phyloP scores from a whole-genome alignment of 2,329 filamentous ascomycete genomes.

The Tolypocladium amazonense region DNA sequence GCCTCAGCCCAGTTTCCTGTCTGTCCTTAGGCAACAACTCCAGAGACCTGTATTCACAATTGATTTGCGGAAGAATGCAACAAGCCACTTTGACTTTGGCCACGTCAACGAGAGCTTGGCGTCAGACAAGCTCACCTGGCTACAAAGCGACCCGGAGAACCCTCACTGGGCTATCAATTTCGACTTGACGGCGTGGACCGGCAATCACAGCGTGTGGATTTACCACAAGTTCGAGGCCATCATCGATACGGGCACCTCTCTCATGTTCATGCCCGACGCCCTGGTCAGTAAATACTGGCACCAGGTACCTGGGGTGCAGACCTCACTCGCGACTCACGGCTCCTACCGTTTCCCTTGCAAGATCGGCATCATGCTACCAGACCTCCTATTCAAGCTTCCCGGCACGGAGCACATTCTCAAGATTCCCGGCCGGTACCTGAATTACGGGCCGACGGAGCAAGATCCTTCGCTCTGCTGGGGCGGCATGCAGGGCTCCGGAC shows the following conservation, averaged over 20 bases:
- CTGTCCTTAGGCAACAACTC: constrained; percentile 30
- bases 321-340: constrained; percentile 40
- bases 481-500: constrained; percentile 53
- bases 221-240: constrained; percentile 41
- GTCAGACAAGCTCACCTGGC: constrained; percentile 31
- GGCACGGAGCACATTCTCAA: constrained; percentile 36
- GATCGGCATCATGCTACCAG: constrained; percentile 40
- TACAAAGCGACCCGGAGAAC: constrained; percentile 19
- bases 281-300: constrained; percentile 51
- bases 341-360: constrained; percentile 50
- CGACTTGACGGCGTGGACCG: constrained; percentile 29
- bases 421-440: constrained; percentile 44
- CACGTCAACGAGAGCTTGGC: constrained; percentile 30
- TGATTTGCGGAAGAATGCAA: constrained; percentile 36
- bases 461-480: constrained; percentile 56
- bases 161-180: constrained; percentile 36
- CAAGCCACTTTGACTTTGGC: constrained; percentile 42
- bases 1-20: constrained; percentile 31
- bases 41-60: constrained; percentile 34
- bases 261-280: constrained; percentile 48
- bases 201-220: constrained; percentile 39
- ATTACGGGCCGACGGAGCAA: constrained; percentile 39
- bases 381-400: constrained; percentile 43
- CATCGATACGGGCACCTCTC: constrained; percentile 58
- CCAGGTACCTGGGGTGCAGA: constrained; percentile 33